Evolutionary conservation across 2,329 filamentous ascomycete genomes (phyloP).

Genomic region (Penicillium sp.): DNA sequence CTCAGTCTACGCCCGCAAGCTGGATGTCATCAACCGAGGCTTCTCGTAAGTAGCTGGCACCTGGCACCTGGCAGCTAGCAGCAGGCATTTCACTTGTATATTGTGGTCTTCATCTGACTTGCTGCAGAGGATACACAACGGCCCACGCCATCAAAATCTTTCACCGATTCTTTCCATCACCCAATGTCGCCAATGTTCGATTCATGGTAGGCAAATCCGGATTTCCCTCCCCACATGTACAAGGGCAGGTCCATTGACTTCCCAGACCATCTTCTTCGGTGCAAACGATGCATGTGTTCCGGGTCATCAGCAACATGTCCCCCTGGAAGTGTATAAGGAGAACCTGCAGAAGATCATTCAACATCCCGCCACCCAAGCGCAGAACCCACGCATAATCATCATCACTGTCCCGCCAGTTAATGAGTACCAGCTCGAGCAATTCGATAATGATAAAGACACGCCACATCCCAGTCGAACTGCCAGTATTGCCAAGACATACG

Average conservation of each 20-base stretch:
- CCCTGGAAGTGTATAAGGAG: conserved; percentile 72
- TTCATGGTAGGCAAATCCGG: conserved; percentile 43
- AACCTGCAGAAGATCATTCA: conserved; percentile 74
- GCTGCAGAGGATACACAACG: conserved; percentile 75
- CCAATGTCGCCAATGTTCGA: conserved; percentile 54
- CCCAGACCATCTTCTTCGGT: conserved; percentile 78
- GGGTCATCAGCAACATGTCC: conserved; percentile 73
- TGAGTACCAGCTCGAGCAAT: conserved; percentile 65
- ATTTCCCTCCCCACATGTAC: not conserved
- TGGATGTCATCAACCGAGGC: conserved; percentile 88
- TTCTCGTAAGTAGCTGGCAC: conserved; percentile 60
- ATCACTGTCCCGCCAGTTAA: conserved; percentile 80
- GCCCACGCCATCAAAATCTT: conserved; percentile 72
- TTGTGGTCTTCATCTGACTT: no score
- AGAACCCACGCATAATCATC: conserved; percentile 76
- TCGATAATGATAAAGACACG: conserved; percentile 56
- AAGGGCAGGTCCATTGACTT: conserved; percentile 4
- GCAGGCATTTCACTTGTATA: no score
- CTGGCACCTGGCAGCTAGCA: no score
- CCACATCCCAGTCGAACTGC: conserved; percentile 60
- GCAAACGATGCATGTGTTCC: conserved; percentile 85
- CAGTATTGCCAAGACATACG: conserved; percentile 66
- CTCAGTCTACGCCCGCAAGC: conserved; percentile 71
- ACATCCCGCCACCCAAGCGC: conserved; percentile 70
- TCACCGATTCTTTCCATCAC: conserved; percentile 71